Evolutionary conservation across 179 eudicot genomes (phyloP).

Genomic region (Spinacia oleracea): DNA sequence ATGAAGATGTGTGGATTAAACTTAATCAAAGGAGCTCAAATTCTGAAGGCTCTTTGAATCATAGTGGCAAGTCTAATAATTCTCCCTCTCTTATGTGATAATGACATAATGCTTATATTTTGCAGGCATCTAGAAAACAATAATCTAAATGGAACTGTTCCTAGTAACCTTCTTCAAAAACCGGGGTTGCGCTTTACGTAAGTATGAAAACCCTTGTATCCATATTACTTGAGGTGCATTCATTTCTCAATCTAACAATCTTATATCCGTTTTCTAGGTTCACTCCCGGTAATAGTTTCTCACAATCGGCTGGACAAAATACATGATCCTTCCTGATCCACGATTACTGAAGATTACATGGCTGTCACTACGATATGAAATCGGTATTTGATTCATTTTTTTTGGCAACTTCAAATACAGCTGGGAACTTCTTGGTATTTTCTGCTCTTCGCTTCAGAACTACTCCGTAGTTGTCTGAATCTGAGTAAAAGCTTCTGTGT

Average conservation of each 20-base stretch:
- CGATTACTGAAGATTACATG: conserved; percentile 9
- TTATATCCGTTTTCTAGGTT: conserved; percentile 38
- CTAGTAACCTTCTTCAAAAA: conserved; percentile 54
- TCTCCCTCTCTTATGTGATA: background rate
- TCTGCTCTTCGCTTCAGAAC: conserved; percentile 13
- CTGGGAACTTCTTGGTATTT: conserved; percentile 27
- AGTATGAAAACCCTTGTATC: conserved; percentile 15
- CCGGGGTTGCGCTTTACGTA: conserved; percentile 73
- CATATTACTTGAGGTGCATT: background rate
- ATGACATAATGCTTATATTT: conserved; percentile 10
- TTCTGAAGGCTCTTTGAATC: background rate
- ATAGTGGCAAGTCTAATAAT: background rate
- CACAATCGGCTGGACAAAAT: conserved; percentile 15
- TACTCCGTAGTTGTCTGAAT: conserved; percentile 24
- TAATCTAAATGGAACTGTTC: conserved; percentile 66
- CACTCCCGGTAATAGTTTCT: conserved; percentile 65
- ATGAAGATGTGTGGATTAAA: conserved; percentile 3
- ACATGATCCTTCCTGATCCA: conserved; percentile 10
- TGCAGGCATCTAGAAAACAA: conserved; percentile 76
- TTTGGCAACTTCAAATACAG: conserved; percentile 30
- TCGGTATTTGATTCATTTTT: conserved; percentile 10
- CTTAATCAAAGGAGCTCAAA: background rate
- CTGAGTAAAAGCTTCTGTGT: conserved; percentile 23
- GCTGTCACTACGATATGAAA: conserved; percentile 5
- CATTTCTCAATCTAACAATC: conserved; percentile 4